Evolutionary conservation across 2,329 filamentous ascomycete genomes (phyloP).

Genomic region (Fusarium tjaetaba): DNA sequence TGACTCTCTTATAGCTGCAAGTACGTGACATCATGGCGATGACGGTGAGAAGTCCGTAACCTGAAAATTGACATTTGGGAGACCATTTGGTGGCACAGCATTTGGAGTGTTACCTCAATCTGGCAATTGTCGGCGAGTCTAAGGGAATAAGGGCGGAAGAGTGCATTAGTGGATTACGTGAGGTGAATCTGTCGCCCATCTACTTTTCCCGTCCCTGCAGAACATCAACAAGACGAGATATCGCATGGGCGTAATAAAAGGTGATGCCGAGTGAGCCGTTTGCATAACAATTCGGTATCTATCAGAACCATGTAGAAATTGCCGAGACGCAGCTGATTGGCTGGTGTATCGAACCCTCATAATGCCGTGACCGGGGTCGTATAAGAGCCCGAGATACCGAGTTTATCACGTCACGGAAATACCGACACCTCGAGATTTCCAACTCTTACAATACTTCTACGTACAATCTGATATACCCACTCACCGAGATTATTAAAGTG

Average conservation of each 20-base stretch:
- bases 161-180: background rate
- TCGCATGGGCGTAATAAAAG: background rate
- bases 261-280: background rate
- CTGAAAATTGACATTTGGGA: background rate
- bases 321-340: background rate
- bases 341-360: background rate
- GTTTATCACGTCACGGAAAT: background rate
- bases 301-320: background rate
- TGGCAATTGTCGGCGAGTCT: constrained; percentile 3
- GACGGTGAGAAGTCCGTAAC: background rate
- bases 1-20: background rate
- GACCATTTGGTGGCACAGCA: background rate
- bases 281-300: too few relatives aligned
- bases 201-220: background rate
- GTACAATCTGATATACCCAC: background rate
- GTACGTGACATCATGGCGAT: background rate
- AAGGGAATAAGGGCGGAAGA: background rate
- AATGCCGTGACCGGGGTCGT: constrained; percentile 2
- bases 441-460: background rate
- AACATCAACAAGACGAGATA: background rate
- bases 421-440: background rate
- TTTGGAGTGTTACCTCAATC: background rate
- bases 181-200: background rate
- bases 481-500: rapidly evolving
- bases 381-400: constrained; percentile 24